Conservation (phyloP, 2,329 filamentous ascomycete genomes). For the Diaporthe australafricana region DNA sequence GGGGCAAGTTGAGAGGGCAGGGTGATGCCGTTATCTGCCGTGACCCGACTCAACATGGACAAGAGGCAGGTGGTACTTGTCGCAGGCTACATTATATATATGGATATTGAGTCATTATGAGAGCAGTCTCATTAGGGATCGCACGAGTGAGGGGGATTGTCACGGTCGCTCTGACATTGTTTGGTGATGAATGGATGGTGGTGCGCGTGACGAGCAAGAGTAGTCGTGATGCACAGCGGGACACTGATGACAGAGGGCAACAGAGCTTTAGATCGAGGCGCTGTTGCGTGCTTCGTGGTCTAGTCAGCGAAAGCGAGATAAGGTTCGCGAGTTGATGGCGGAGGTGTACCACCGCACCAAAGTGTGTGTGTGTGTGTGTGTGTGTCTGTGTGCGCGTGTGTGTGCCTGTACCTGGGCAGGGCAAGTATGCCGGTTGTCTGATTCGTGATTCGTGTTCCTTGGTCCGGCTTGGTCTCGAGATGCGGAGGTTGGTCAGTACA, state of each 20-base stretch:
- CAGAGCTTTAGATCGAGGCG: background rate
- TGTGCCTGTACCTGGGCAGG: background rate
- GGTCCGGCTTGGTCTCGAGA: slow-evolving; percentile 4
- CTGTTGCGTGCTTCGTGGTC: slow-evolving; percentile 14
- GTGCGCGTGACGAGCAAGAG: slow-evolving; percentile 12
- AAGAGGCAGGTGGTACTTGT: slow-evolving; percentile 21
- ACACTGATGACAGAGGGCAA: background rate
- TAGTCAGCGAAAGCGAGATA: slow-evolving; percentile 25
- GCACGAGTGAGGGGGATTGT: background rate
- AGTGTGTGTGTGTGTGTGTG: no score
- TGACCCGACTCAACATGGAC: slow-evolving; percentile 9
- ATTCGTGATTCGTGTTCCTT: slow-evolving; percentile 35
- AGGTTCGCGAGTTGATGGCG: slow-evolving; percentile 18
- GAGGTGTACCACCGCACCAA: background rate
- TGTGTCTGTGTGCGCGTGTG: no score
- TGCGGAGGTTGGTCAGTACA: slow-evolving; percentile 27
- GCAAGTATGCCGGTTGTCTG: slow-evolving; percentile 14
- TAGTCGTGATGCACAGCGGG: background rate
- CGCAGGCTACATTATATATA: slow-evolving; percentile 14
- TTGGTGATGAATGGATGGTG: slow-evolving; percentile 4
- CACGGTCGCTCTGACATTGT: background rate
- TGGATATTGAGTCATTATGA: background rate
- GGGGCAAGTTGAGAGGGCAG: background rate
- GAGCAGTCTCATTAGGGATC: background rate
- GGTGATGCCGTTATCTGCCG: slow-evolving; percentile 18